Percentiles rank a stretch among this genome's conserved stretches.
phyloP scores from a whole-genome alignment of 768 basidiomycete species.

The Suillus decipiens region DNA sequence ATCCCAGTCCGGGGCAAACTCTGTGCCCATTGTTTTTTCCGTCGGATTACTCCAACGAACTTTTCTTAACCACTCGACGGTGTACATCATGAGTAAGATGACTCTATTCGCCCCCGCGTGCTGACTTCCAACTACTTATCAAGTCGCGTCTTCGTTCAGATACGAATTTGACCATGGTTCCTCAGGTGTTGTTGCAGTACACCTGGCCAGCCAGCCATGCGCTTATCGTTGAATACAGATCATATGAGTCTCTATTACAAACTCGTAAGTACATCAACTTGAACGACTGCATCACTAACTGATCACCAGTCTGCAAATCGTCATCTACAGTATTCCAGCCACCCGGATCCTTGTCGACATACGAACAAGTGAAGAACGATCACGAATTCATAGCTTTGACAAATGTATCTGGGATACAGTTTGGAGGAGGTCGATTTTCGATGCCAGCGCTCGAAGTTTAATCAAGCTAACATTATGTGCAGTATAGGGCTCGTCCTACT shows the following conservation, averaged over 20 bases:
- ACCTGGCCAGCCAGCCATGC: neutral
- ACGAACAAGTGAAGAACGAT: neutral
- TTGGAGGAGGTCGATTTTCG: neutral
- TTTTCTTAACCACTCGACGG: neutral
- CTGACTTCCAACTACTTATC: neutral
- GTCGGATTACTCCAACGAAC: neutral
- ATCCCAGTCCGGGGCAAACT: too few relatives aligned
- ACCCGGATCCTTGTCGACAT: constrained; percentile 6
- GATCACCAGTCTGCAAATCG: constrained; percentile 1
- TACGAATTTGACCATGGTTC: neutral
- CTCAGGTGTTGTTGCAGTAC: neutral
- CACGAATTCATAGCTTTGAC: neutral
- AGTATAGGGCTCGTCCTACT: neutral
- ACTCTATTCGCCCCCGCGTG: neutral
- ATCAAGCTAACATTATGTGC: neutral
- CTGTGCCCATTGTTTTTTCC: too few relatives aligned
- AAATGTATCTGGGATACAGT: neutral
- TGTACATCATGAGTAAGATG: neutral
- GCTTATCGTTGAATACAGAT: neutral
- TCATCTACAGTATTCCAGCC: constrained; percentile 1
- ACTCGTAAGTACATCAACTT: neutral
- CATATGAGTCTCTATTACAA: neutral
- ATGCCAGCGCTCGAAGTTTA: too few relatives aligned
- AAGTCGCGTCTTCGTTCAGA: neutral
- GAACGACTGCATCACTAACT: neutral